Evolutionary conservation across 495 filamentous ascomycete genomes (phyloP).

Genomic region (Neurospora sp.): DNA sequence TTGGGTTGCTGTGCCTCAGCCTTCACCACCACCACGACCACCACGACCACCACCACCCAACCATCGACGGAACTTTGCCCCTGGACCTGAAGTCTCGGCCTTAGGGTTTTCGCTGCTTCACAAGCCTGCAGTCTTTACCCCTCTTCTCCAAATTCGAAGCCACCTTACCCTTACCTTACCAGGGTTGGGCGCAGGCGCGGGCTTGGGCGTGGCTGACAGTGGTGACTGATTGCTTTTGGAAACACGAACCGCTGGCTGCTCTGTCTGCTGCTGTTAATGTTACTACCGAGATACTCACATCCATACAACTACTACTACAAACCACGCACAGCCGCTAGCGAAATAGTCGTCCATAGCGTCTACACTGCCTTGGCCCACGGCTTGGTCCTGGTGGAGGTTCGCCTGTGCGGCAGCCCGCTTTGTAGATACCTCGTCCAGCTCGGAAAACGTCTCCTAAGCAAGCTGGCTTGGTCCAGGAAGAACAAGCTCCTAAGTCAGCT

Average conservation of each 20-base stretch:
- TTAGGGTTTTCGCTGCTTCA: not conserved
- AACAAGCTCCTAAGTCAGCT: not conserved
- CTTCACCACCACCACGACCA: not conserved
- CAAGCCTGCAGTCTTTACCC: not conserved
- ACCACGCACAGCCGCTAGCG: not conserved
- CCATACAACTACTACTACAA: not conserved
- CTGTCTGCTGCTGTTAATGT: not conserved
- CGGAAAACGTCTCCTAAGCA: not conserved
- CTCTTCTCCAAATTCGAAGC: not conserved
- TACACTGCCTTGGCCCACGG: not conserved
- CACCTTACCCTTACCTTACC: not conserved
- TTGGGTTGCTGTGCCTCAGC: not conserved
- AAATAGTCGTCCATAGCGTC: not conserved
- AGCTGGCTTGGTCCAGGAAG: not conserved
- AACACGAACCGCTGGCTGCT: not conserved
- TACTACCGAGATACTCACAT: not conserved
- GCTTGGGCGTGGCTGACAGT: not conserved
- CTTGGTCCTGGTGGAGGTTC: not conserved
- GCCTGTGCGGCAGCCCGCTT: slow-evolving; percentile 8
- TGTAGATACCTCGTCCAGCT: slow-evolving; percentile 5
- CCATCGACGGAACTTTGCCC: not conserved
- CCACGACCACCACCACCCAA: not conserved
- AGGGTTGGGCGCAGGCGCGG: not conserved
- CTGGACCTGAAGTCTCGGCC: not conserved
- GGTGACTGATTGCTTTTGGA: not conserved